These are phyloP conservation scores for Xylariaceae sp. DNA, from an alignment of 2,329 filamentous ascomycete species.

Conservation along the genomic window DNA sequence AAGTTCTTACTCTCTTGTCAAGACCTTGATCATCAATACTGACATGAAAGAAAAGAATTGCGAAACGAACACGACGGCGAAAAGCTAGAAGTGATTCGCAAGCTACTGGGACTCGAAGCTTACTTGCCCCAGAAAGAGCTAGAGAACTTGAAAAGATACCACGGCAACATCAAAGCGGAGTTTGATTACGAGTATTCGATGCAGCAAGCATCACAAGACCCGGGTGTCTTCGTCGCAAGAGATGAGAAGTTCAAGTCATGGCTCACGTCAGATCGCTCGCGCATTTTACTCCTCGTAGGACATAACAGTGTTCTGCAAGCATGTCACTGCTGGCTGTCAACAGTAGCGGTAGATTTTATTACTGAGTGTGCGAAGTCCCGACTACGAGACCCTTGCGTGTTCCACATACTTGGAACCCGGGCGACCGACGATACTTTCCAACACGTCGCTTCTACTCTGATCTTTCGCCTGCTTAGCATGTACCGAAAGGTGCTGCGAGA, in stretches of 20 bases:
- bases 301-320: neutral
- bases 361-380: neutral
- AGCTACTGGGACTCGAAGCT: no score
- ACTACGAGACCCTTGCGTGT: neutral
- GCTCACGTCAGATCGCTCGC: neutral
- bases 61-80: no score
- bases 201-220: neutral
- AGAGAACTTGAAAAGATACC: slow-evolving; percentile 1
- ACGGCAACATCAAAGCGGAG: neutral
- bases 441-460: neutral
- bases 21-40: no score
- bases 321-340: slow-evolving; percentile 2
- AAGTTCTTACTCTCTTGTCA: no score
- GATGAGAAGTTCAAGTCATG: slow-evolving; percentile 1
- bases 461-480: neutral
- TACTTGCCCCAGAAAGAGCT: no score
- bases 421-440: neutral
- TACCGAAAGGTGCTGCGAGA: neutral
- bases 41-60: no score
- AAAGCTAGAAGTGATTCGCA: no score
- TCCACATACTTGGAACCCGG: neutral
- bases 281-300: neutral
- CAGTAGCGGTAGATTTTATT: neutral
- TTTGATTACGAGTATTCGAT: neutral
- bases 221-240: neutral